Evolutionary conservation across 2,329 filamentous ascomycete species (phyloP).

Genomic region (Pestalotiopsis sp.): DNA sequence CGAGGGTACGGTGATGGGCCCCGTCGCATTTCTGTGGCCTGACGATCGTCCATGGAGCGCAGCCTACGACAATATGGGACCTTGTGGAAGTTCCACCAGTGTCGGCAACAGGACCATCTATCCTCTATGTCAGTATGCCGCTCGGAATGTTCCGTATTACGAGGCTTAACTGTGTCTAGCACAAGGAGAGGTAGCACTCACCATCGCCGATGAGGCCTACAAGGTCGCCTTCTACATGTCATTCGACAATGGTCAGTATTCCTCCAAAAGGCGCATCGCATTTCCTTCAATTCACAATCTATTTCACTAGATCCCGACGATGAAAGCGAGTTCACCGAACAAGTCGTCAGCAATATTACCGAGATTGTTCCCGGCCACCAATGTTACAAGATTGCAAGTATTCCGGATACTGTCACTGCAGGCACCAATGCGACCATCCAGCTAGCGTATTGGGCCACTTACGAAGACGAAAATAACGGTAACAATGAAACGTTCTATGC

Average conservation of each 20-base stretch:
- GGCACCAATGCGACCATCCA: constrained; percentile 39
- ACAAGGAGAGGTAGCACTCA: constrained; percentile 51
- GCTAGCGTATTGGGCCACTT: constrained; percentile 35
- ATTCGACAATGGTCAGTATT: constrained; percentile 41
- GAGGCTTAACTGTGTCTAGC: constrained; percentile 29
- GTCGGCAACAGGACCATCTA: constrained; percentile 50
- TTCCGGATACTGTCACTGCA: constrained; percentile 25
- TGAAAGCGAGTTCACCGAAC: constrained; percentile 33
- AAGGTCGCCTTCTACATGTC: constrained; percentile 52
- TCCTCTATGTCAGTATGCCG: constrained; percentile 44
- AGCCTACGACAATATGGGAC: constrained; percentile 49
- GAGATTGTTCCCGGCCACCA: constrained; percentile 37
- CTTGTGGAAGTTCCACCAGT: constrained; percentile 50
- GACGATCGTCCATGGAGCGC: constrained; percentile 51
- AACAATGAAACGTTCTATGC: constrained; percentile 38
- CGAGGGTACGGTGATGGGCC: constrained; percentile 46
- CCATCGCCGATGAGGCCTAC: constrained; percentile 53
- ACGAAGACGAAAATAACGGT: constrained; percentile 30
- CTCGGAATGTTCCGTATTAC: not conserved
- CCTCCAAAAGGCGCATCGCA: not conserved
- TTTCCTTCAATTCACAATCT: not conserved
- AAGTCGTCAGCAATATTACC: constrained; percentile 30
- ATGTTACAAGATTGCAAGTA: constrained; percentile 34
- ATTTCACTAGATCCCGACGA: constrained; percentile 27
- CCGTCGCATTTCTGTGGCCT: constrained; percentile 58